Percentiles rank a stretch among this genome's conserved stretches.
These are phyloP conservation scores for Didymellaceae sp. DNA, from an alignment of 2,329 filamentous ascomycete genomes.

Conservation along the genomic window DNA sequence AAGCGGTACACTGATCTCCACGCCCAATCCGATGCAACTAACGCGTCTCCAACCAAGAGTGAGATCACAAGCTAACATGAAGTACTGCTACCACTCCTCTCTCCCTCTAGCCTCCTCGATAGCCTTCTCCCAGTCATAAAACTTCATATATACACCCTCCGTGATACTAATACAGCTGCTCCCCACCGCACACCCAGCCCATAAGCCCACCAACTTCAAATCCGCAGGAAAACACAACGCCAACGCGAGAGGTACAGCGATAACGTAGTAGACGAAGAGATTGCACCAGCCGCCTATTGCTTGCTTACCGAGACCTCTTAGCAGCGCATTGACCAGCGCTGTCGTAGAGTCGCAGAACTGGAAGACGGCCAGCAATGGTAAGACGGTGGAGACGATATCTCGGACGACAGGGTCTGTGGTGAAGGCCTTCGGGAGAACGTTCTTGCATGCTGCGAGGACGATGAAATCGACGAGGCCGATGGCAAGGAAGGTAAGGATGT, in stretches of 20 bases:
- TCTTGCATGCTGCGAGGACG: conserved; percentile 38
- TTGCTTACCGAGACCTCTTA: conserved; percentile 49
- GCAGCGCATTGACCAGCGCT: conserved; percentile 46
- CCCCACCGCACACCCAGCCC: conserved; percentile 46
- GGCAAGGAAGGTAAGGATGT: conserved; percentile 42
- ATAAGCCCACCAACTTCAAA: conserved; percentile 46
- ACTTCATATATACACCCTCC: conserved; percentile 41
- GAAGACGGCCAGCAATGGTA: conserved; percentile 48
- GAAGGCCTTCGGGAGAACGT: conserved; percentile 44
- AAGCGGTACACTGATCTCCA: no score
- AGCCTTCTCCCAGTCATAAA: conserved; percentile 41
- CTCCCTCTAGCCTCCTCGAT: conserved; percentile 40
- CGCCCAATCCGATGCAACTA: no score
- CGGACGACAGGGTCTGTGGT: conserved; percentile 46
- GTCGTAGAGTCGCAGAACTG: conserved; percentile 49
- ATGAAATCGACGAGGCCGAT: conserved; percentile 46
- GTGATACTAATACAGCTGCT: conserved; percentile 43
- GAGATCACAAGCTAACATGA: background rate
- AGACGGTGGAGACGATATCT: conserved; percentile 39
- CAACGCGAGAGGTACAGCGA: conserved; percentile 48
- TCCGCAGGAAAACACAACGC: conserved; percentile 46
- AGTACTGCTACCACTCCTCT: conserved; percentile 31
- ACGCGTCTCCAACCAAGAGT: background rate
- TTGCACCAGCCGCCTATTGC: conserved; percentile 49
- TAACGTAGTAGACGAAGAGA: conserved; percentile 47